These are phyloP conservation scores for Volvox reticuliferus DNA, from an alignment of 139 green algal genomes.

Conservation along the genomic window DNA sequence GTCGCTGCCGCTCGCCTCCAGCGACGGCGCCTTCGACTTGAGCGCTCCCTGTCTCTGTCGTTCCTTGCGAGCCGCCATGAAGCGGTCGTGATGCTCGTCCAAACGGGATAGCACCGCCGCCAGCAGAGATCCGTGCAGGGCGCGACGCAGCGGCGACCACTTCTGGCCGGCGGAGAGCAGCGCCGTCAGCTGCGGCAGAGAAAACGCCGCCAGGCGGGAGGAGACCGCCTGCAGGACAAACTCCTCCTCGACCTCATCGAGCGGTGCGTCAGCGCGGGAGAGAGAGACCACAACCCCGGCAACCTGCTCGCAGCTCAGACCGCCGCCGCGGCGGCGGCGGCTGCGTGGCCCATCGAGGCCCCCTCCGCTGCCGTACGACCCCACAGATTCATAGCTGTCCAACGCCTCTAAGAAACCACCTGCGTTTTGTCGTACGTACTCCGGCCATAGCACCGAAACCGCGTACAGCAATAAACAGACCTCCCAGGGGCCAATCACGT, in stretches of 20 bases:
- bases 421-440: conserved; percentile 8
- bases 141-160: background rate
- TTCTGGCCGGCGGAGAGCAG: background rate
- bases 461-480: conserved; percentile 47
- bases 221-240: conserved; percentile 36
- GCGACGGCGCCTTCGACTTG: background rate
- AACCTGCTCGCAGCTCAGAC: conserved; percentile 59
- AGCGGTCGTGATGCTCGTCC: background rate
- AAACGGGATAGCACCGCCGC: background rate
- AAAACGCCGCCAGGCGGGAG: conserved; percentile 1
- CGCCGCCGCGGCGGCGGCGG: conserved; percentile 46
- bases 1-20: no score
- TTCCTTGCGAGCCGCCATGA: background rate
- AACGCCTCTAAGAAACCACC: conserved; percentile 44
- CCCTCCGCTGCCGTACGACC: conserved; percentile 35
- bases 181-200: background rate
- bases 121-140: background rate
- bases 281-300: conserved; percentile 54
- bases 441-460: conserved; percentile 31
- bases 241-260: conserved; percentile 44
- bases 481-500: conserved; percentile 10
- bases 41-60: background rate
- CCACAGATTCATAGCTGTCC: conserved; percentile 49
- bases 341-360: conserved; percentile 55
- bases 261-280: conserved; percentile 48